A percentile compares a stretch with the other conserved stretches of the same genome.
Conservation (phyloP, 1,284 basidiomycete genomes). For the Trichosporon sp. region DNA sequence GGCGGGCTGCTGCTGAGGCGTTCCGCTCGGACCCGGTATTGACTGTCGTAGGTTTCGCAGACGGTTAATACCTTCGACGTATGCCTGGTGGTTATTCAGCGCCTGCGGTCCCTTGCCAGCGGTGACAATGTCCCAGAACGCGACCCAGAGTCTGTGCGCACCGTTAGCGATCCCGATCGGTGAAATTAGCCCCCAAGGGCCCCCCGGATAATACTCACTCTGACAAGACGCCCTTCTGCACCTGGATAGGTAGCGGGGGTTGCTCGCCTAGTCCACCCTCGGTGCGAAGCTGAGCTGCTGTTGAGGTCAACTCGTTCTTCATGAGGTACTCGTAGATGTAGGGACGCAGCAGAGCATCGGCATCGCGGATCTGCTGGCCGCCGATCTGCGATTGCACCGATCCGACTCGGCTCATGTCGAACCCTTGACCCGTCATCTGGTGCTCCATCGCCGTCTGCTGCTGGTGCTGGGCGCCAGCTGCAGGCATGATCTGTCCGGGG, state of each 20-base stretch:
- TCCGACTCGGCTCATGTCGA: conserved; percentile 34
- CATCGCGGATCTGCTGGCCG: conserved; percentile 18
- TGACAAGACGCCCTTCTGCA: conserved; percentile 46
- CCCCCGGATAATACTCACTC: conserved; percentile 40
- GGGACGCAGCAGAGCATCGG: conserved; percentile 40
- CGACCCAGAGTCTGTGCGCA: conserved; percentile 45
- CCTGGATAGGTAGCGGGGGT: conserved; percentile 41
- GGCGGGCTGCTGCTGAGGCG: conserved; percentile 15
- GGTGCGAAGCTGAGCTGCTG: conserved; percentile 40
- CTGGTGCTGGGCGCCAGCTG: conserved; percentile 12
- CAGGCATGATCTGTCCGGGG: neutral
- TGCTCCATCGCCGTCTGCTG: conserved; percentile 22
- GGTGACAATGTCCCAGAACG: conserved; percentile 51
- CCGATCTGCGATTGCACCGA: conserved; percentile 32
- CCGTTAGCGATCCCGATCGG: conserved; percentile 6
- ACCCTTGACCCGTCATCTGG: conserved; percentile 23
- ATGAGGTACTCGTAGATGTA: conserved; percentile 48
- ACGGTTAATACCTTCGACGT: conserved; percentile 44
- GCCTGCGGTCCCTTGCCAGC: conserved; percentile 45
- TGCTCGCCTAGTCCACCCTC: conserved; percentile 44
- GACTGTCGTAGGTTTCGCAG: conserved; percentile 23
- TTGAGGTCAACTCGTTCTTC: conserved; percentile 37
- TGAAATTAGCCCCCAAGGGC: neutral
- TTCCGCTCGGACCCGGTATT: conserved; percentile 3
- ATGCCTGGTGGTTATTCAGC: conserved; percentile 40